Percentiles rank a stretch among this genome's conserved stretches.
phyloP scores from a whole-genome alignment of 2,329 filamentous ascomycete species.

The Colletotrichum simmondsii region DNA sequence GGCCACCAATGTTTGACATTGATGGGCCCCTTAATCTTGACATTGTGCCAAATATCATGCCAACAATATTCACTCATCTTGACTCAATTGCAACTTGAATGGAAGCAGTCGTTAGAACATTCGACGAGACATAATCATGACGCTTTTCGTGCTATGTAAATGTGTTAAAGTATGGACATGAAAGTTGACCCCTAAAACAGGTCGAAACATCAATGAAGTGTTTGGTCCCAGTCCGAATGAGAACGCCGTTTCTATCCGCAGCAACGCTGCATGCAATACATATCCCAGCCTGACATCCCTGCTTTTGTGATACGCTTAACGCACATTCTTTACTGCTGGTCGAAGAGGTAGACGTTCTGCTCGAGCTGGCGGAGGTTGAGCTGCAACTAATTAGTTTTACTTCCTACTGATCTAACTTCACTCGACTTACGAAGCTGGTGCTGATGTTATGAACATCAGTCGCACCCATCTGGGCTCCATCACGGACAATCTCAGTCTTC shows the following conservation, averaged over 20 bases:
- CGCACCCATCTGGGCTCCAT: slow-evolving; percentile 48
- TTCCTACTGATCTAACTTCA: background rate
- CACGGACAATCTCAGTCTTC: slow-evolving; percentile 55
- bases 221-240: background rate
- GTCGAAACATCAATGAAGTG: background rate
- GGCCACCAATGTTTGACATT: slow-evolving; percentile 4
- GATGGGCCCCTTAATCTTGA: background rate
- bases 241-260: slow-evolving; percentile 1
- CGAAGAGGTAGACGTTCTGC: slow-evolving; percentile 26
- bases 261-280: slow-evolving; percentile 2
- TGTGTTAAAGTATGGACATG: slow-evolving; percentile 13
- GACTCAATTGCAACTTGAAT: background rate
- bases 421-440: slow-evolving; percentile 26
- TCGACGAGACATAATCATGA: background rate
- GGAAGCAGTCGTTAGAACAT: accelerated
- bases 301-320: no score
- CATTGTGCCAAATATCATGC: no score
- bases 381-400: background rate
- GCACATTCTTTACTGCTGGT: slow-evolving; percentile 1
- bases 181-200: background rate
- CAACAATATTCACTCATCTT: background rate
- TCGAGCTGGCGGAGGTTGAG: slow-evolving; percentile 30
- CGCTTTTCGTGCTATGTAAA: background rate
- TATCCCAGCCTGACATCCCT: background rate
- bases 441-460: slow-evolving; percentile 40